Base-by-base conservation (phyloP, 345 rosid species). In the Citrus unshiu region DNA sequence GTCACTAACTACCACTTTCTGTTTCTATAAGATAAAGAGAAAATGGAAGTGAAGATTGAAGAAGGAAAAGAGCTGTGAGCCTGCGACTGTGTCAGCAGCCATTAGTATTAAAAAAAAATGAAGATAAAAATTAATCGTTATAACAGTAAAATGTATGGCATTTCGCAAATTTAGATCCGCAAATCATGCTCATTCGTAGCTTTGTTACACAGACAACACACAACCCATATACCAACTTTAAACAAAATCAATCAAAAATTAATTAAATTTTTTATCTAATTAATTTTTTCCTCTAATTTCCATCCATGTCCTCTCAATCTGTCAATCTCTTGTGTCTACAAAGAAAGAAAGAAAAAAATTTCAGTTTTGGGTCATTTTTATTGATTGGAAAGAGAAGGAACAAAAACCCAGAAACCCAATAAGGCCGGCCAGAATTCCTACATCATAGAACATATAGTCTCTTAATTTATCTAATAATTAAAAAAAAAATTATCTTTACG, bases 351-450 rank as follows among this genome's bases (percentile, higher is more conserved):
- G 65, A 72, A 63, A 49, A 24, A 51, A 37, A 0, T 18, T 65
- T 29, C 2, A 35, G 34, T 79, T 51, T 49, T 4, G 6, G 37
- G 37, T 35, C 37, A 35, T 35, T 35, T 35, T 35, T 35, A 35
- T 35, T 35, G 37, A 35, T 35, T 35, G 37, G 37, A 35, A 35
- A 35, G 37, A 35, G 37, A 35, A 35, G 37, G 37, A 24, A 59
- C n/a, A 73, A 70, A 67, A 71, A 66, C 32, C 74, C 77, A 25
- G 73, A 65, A 67, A 49, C 83, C 69, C 65, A 43, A 62, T 14
- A 75, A 58, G 34, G 34, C 80, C 80, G 25, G 61, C 80, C 78
- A 51, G 81, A 68, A 68, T 57, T 80, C 81, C 76, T 29, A 71
- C 71, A 49, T 60, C 57, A 24, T 59, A 46, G 46, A 63, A 62